Evolutionary conservation across 768 basidiomycete species (phyloP).

Genomic region (Suillus ampliporus): DNA sequence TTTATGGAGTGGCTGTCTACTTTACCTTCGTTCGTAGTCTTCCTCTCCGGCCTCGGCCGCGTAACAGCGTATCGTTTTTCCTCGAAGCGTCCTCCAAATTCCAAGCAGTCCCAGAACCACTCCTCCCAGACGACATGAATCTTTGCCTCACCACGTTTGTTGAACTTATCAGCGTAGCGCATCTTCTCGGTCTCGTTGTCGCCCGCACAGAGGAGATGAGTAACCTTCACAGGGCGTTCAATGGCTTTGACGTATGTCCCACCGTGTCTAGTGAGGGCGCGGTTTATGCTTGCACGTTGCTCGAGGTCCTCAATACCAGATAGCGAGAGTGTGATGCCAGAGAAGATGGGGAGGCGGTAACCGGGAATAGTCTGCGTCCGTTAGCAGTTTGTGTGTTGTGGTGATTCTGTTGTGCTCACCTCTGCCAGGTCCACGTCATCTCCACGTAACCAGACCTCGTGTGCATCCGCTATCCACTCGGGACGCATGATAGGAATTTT

Average conservation of each 20-base stretch:
- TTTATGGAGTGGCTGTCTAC: conserved; percentile 7
- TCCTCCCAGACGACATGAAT: conserved; percentile 92
- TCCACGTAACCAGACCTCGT: conserved; percentile 77
- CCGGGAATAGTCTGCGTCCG: conserved; percentile 55
- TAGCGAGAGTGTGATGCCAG: conserved; percentile 68
- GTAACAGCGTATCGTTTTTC: conserved; percentile 64
- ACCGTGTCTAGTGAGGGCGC: conserved; percentile 59
- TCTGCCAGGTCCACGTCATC: conserved; percentile 75
- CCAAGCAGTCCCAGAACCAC: conserved; percentile 94
- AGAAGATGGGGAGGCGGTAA: conserved; percentile 77
- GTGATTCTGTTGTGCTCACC: conserved; percentile 44
- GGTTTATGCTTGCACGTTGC: conserved; percentile 66
- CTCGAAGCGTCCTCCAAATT: conserved; percentile 72
- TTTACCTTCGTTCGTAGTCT: conserved; percentile 33
- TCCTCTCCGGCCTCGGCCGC: conserved; percentile 65
- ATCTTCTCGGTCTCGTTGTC: conserved; percentile 76
- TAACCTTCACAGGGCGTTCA: conserved; percentile 78
- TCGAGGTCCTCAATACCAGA: conserved; percentile 75
- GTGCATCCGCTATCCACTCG: conserved; percentile 76
- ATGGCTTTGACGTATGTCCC: conserved; percentile 79
- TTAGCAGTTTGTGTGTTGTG: neutral
- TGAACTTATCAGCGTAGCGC: conserved; percentile 78
- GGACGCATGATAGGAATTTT: conserved; percentile 81
- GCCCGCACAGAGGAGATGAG: conserved; percentile 82
- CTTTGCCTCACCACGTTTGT: conserved; percentile 67